Base-by-base conservation (phyloP, 495 filamentous ascomycete species). In the Penicillium antarcticum region DNA sequence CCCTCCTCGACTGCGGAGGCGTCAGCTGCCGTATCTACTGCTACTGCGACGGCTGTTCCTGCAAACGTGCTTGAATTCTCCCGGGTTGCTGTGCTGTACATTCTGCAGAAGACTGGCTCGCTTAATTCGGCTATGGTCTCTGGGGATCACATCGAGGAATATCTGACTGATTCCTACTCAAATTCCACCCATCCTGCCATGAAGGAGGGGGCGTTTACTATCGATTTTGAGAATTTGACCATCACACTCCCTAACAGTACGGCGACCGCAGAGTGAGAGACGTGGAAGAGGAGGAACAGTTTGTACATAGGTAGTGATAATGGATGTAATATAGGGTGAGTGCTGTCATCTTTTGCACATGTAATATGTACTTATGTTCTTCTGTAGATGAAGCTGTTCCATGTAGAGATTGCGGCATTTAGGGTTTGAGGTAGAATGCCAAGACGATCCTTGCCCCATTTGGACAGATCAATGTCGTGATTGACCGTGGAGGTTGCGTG, bases 61-160 rank as follows among this genome's bases (percentile, higher is more conserved):
- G 43, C 37, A 2, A 19, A 45, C 0, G 57, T 66, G 10, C 41
- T 78, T 32, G 68, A 78, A 23, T 81, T 81, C 53, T 74, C 77
- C 1, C 66, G 69, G 42, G 61, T 72, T 19, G 71, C 74, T 8
- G 71, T 81, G 10, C 62, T 81, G 16, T 79, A 76, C 53, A 74
- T 81, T 48, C 62, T 80, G 33, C 65, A 79, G 57, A 67, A 77
- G 45, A 78, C 76, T 0, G 71, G 70, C 2, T 63, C 63, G 0
- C 51, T 81, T 0, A 56, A 64, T 2, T 66, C 69, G 9, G 69
- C 67, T 14, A 57, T 59, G 39, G 52, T 54, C 45, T 69, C 62
- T 33, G 70, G 68, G 48, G 58, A 63, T 49, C 62, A 61, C 47
- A 71, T 70, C 53, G 55, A 71, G 37, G 47, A 38, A 36, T 72